Evolutionary conservation across 192 early-diverging fungal species (phyloP), one percentile per base, ranked within the genome.

Genomic region (Pilobolus umbonatus): DNA sequence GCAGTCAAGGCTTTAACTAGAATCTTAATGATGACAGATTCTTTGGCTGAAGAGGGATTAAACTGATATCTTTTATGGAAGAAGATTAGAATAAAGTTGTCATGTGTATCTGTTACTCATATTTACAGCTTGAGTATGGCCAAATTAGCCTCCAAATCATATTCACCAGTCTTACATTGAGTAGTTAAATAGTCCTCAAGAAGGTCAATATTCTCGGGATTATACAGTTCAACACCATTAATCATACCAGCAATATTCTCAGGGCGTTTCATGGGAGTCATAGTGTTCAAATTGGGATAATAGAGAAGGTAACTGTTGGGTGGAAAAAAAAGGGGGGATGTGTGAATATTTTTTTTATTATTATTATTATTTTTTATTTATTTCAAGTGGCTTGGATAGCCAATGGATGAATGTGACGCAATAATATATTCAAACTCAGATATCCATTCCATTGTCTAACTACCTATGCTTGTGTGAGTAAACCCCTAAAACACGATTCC

Each of bases 71-170:
- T 83, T 62, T 50, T 21, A 12, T 17, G 17, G 26, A 28, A 38
- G 62, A 29, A 28, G 14, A 50, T 25, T 43, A 24, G 14, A n/a
- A n/a, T n/a, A n/a, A n/a, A n/a, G n/a, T n/a, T n/a, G n/a, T n/a
- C n/a, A n/a, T n/a, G n/a, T n/a, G n/a, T n/a, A n/a, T n/a, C n/a
- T n/a, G n/a, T n/a, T n/a, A n/a, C n/a, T n/a, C n/a, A n/a, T n/a
- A 53, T 77, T 67, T 75, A 91, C 75, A 96, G 80, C 68, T 96
- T 96, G 46, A 96, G 80, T 30, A 94, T 79, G 46, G 92, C 92
- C 36, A 96, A 80, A 75, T 92, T 92, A 5, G 94, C 94, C 82
- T 87, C 84, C 64, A 90, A 70, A 77, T 95, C 94, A 70, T 90
- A 90, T 57, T 87, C 85, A 60, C 86, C 77, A 68, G 78, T 83